Percentiles rank a stretch among this genome's conserved stretches.
Evolutionary conservation across 805 yeast species (phyloP).

Genomic region (Limtongia smithiae): DNA sequence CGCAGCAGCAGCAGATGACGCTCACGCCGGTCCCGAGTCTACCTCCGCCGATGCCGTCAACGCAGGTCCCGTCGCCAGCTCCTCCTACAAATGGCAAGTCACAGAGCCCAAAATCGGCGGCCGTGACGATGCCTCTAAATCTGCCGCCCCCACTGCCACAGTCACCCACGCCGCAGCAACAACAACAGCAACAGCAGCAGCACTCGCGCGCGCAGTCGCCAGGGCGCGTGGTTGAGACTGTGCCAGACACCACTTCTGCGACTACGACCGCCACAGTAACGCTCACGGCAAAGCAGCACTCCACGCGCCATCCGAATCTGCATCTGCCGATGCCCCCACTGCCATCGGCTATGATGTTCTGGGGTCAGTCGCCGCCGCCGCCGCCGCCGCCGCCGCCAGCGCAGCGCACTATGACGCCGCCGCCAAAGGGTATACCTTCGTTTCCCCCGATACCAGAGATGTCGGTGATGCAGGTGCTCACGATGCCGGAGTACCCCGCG

Average conservation of each 20-base stretch:
- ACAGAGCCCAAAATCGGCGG: neutral
- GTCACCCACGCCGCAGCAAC: neutral
- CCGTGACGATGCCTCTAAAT: neutral
- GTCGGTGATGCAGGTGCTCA: neutral
- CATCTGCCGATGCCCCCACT: constrained; percentile 27
- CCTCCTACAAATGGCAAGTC: constrained; percentile 3
- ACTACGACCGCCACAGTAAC: constrained; percentile 1
- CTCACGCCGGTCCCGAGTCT: constrained; percentile 13
- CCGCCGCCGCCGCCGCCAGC: neutral
- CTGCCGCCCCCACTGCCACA: constrained; percentile 1
- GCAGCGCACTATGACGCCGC: neutral
- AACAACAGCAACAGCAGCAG: constrained; percentile 1
- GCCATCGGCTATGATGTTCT: constrained; percentile 7
- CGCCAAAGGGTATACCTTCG: neutral
- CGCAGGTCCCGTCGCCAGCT: neutral
- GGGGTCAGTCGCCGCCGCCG: constrained; percentile 7
- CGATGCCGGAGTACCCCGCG: neutral
- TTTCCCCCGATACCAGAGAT: too few relatives aligned
- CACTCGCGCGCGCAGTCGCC: constrained; percentile 15
- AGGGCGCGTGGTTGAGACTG: constrained; percentile 1
- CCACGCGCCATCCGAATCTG: constrained; percentile 14
- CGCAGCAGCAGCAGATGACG: too few relatives aligned
- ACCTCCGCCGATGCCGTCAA: constrained; percentile 1
- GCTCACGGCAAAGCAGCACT: constrained; percentile 7
- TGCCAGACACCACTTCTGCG: neutral